These are phyloP conservation scores for Podospora pseudocomata DNA, from an alignment of 495 filamentous ascomycete species.

Conservation along the genomic window DNA sequence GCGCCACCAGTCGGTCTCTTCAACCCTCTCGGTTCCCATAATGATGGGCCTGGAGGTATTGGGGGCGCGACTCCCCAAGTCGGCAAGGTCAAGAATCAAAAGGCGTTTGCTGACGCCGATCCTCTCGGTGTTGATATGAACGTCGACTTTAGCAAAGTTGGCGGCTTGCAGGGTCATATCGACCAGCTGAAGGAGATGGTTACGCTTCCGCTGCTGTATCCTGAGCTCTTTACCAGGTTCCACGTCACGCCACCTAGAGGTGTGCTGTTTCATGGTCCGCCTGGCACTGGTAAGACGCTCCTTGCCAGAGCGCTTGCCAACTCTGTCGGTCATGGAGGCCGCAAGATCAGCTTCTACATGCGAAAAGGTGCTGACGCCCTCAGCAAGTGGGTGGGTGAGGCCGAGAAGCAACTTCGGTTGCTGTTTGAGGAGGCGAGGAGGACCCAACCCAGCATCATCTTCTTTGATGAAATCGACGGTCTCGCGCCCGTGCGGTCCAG, in stretches of 20 bases:
- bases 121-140: slow-evolving; percentile 86
- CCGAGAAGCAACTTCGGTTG: slow-evolving; percentile 86
- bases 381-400: slow-evolving; percentile 98
- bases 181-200: slow-evolving; percentile 98
- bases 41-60: slow-evolving; percentile 34
- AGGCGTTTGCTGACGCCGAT: slow-evolving; percentile 82
- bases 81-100: slow-evolving; percentile 79
- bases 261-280: slow-evolving; percentile 94
- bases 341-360: slow-evolving; percentile 98
- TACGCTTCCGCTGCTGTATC: slow-evolving; percentile 85
- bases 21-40: slow-evolving; percentile 40
- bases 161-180: slow-evolving; percentile 86
- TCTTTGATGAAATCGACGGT: slow-evolving; percentile 98
- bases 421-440: slow-evolving; percentile 94
- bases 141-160: slow-evolving; percentile 89
- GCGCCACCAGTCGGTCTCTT: slow-evolving; percentile 45
- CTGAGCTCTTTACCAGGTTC: slow-evolving; percentile 89
- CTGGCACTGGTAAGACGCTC: slow-evolving; percentile 95
- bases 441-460: slow-evolving; percentile 97
- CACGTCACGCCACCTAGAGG: slow-evolving; percentile 90
- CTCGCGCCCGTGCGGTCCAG: slow-evolving; percentile 92
- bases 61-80: slow-evolving; percentile 79
- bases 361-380: slow-evolving; percentile 94
- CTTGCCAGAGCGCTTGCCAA: slow-evolving; percentile 87
- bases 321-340: slow-evolving; percentile 68